A percentile compares a stretch with the other conserved stretches of the same genome.
phyloP scores from a whole-genome alignment of 108 stramenopile species.

The Fragilariopsis cylindrus region DNA sequence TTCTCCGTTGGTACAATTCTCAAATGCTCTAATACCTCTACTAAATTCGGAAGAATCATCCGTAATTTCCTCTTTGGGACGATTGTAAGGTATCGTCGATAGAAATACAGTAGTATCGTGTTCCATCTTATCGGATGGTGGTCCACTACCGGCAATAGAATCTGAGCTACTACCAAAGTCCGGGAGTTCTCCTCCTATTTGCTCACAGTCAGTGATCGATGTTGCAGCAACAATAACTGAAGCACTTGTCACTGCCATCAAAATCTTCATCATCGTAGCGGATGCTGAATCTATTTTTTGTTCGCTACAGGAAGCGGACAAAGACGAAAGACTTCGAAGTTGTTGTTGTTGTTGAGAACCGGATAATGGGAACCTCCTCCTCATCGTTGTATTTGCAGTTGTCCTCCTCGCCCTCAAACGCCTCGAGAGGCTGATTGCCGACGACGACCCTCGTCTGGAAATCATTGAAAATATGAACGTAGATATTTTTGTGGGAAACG shows the following conservation, averaged over 20 bases:
- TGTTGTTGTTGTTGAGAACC: background rate
- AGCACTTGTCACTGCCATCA: constrained; percentile 2
- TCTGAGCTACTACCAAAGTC: constrained; percentile 49
- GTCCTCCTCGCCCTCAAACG: background rate
- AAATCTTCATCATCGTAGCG: constrained; percentile 1
- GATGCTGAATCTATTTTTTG: background rate
- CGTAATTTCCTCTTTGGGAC: constrained; percentile 14
- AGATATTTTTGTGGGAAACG: no score
- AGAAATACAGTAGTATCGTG: constrained; percentile 28
- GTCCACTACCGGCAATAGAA: constrained; percentile 35
- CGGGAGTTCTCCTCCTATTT: constrained; percentile 28
- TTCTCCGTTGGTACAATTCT: constrained; percentile 8
- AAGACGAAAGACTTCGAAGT: background rate
- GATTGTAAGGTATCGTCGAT: background rate
- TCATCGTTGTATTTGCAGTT: background rate
- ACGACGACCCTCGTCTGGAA: no score
- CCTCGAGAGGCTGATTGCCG: constrained; percentile 3
- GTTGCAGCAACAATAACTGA: background rate
- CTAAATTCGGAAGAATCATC: constrained; percentile 27
- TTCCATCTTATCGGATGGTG: constrained; percentile 3
- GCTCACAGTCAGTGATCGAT: constrained; percentile 15
- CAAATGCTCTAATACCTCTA: constrained; percentile 31
- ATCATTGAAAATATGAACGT: no score
- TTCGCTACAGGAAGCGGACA: background rate
- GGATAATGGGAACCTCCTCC: background rate